Conservation (phyloP, 2,329 filamentous ascomycete species). For the Colletotrichum orbiculare region DNA sequence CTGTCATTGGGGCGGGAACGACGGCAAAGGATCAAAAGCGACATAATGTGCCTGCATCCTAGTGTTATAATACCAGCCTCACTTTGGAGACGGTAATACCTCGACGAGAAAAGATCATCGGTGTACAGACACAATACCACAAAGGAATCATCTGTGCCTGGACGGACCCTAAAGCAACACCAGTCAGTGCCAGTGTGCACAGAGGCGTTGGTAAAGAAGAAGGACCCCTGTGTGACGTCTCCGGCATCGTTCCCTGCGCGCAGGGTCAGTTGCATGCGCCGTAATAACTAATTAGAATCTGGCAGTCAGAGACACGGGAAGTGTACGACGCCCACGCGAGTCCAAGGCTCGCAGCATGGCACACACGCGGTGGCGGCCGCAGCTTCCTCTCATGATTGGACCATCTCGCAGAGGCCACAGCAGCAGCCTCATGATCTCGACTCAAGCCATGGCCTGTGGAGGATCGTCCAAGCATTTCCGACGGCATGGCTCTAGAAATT, state of each 20-base stretch:
- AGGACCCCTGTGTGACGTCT: constrained; percentile 1
- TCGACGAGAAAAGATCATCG: constrained; percentile 20
- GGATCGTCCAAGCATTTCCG: constrained; percentile 18
- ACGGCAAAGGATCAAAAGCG: constrained; percentile 9
- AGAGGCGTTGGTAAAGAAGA: background rate
- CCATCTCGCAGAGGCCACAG: constrained; percentile 17
- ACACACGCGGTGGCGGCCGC: constrained; percentile 15
- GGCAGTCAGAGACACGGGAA: no score
- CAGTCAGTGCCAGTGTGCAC: background rate
- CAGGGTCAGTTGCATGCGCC: no score
- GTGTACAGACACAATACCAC: background rate
- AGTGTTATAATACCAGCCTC: constrained; percentile 26
- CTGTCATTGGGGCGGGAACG: constrained; percentile 9
- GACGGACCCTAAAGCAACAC: constrained; percentile 6
- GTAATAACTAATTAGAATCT: no score
- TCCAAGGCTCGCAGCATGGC: background rate
- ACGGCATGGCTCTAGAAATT: background rate
- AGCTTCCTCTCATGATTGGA: constrained; percentile 15
- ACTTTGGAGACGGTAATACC: constrained; percentile 1
- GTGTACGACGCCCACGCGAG: no score
- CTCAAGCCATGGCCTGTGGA: background rate
- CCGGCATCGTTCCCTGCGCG: background rate
- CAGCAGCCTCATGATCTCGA: constrained; percentile 33
- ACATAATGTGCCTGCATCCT: constrained; percentile 11
- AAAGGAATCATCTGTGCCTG: constrained; percentile 3